Percentiles rank a stretch among this genome's conserved stretches.
Conservation (phyloP, 441 rosid genomes). For the Gossypium aridum region DNA sequence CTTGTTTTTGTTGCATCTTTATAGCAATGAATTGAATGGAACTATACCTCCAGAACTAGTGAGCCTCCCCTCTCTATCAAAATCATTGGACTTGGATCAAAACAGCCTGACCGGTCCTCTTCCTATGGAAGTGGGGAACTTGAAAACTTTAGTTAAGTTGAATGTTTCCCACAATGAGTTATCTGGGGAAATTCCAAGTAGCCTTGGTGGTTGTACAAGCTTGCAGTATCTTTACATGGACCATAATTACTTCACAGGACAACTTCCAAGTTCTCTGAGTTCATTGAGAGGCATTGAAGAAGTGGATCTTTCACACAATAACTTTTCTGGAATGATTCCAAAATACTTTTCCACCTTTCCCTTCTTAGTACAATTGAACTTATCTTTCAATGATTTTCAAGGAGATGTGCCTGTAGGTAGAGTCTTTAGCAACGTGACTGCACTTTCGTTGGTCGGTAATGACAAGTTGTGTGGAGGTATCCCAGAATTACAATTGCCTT, state of each 20-base stretch:
- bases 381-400: slow-evolving; percentile 19
- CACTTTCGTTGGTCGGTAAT: slow-evolving; percentile 12
- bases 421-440: slow-evolving; percentile 18
- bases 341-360: neutral
- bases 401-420: slow-evolving; percentile 17
- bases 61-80: neutral
- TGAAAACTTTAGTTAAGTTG: neutral
- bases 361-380: neutral
- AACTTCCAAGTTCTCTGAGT: slow-evolving; percentile 11
- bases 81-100: neutral
- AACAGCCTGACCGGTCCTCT: slow-evolving; percentile 8
- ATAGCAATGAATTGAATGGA: slow-evolving; percentile 1
- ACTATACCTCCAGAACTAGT: neutral
- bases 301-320: slow-evolving; percentile 18
- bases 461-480: slow-evolving; percentile 24
- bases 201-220: neutral
- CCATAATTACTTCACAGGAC: slow-evolving; percentile 7
- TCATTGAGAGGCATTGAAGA: slow-evolving; percentile 6
- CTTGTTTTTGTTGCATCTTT: neutral
- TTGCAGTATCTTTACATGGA: neutral
- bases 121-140: slow-evolving; percentile 10
- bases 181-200: neutral
- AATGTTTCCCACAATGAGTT: slow-evolving; percentile 4
- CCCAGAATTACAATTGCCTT: slow-evolving; percentile 5
- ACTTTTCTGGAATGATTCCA: slow-evolving; percentile 16